Conservation (phyloP, 148 eudicot genomes). For the Suaeda aralocaspica region DNA sequence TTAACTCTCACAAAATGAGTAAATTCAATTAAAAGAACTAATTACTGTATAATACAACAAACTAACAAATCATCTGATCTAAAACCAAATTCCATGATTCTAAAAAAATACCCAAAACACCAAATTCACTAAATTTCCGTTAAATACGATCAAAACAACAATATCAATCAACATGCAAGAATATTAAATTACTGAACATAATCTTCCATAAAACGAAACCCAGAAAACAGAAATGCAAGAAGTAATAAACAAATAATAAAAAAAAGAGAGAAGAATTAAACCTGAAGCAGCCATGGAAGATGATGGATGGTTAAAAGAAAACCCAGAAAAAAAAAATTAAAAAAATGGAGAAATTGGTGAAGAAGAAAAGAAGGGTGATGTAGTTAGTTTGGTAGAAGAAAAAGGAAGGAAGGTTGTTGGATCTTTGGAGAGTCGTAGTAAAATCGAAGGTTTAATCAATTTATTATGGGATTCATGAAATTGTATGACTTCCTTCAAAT, state of each 20-base stretch:
- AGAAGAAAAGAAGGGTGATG: neutral
- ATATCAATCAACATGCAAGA: conserved; percentile 12
- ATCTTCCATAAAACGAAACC: neutral
- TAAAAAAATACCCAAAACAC: neutral
- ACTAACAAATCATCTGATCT: conserved; percentile 14
- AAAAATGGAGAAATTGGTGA: conserved; percentile 2
- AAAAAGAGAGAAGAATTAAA: neutral
- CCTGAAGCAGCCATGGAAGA: no score
- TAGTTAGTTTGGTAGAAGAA: neutral
- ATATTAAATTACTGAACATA: no score
- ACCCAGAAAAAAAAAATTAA: neutral
- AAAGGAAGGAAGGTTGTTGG: conserved; percentile 12
- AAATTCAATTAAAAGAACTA: no score
- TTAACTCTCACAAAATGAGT: no score
- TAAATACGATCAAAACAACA: neutral
- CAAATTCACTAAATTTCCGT: neutral
- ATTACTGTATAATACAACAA: neutral
- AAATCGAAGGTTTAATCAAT: conserved; percentile 1
- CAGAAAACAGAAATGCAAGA: neutral
- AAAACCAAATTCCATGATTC: neutral
- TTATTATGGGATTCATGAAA: neutral
- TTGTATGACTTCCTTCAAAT: neutral
- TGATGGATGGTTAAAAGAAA: neutral
- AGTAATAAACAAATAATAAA: no score
- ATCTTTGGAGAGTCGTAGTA: conserved; percentile 13